A percentile compares a stretch with the other conserved stretches of the same genome.
These are phyloP conservation scores for Telopea speciosissima DNA, from an alignment of 177 flowering plant genomes.

Conservation along the genomic window DNA sequence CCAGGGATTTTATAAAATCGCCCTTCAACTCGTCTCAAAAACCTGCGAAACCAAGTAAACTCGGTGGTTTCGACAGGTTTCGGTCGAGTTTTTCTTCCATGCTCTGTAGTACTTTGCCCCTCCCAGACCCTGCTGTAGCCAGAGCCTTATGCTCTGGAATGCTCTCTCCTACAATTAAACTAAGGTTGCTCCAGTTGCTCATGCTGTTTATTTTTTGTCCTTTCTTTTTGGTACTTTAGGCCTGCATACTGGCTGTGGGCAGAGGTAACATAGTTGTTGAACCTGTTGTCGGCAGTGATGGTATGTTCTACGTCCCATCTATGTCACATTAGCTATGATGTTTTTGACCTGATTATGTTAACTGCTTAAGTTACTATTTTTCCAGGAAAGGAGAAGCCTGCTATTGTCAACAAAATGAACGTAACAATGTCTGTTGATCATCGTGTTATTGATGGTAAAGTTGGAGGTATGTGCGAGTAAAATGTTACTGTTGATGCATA, in stretches of 20 bases:
- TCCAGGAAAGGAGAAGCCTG: conserved; percentile 74
- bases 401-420: conserved; percentile 71
- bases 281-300: conserved; percentile 60
- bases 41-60: no score
- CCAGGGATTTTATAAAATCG: no score
- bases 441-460: conserved; percentile 87
- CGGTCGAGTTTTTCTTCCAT: no score
- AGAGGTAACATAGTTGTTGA: conserved; percentile 88
- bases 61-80: no score
- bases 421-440: conserved; percentile 90
- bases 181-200: no score
- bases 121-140: no score
- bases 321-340: background rate
- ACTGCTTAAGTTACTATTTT: background rate
- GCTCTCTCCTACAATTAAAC: no score
- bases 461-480: conserved; percentile 57
- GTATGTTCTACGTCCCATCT: conserved; percentile 26
- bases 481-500: no score
- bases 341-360: background rate
- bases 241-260: conserved; percentile 93
- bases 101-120: no score
- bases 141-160: no score
- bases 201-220: no score
- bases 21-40: no score
- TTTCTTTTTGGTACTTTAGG: conserved; percentile 37